Conservation (phyloP, 23 red algal genomes). For the Agarophyton chilense region DNA sequence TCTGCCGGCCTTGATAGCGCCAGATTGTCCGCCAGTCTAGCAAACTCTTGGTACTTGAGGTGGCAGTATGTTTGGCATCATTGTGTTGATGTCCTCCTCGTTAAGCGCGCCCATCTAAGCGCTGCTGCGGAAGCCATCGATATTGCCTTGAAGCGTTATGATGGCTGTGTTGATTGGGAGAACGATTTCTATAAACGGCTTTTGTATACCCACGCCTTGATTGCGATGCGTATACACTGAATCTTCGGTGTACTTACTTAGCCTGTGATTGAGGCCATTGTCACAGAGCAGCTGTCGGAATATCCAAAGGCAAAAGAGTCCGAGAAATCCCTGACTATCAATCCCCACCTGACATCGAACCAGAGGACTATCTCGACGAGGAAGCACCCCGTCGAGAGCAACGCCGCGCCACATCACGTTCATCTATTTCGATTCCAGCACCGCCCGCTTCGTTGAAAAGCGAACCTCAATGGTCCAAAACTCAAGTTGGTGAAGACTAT, state of each 20-base stretch:
- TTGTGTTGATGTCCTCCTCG: not conserved
- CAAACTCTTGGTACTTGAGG: not conserved
- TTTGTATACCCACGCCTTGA: not conserved
- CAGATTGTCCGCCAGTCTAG: not conserved
- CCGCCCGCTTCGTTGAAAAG: not conserved
- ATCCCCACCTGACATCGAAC: not conserved
- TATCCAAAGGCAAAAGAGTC: not conserved
- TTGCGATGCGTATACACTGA: too few species aligned
- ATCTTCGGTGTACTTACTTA: not conserved
- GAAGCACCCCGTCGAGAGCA: conserved; percentile 43
- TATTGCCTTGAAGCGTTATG: conserved; percentile 2
- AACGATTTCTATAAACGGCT: not conserved
- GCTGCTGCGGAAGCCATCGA: conserved; percentile 11
- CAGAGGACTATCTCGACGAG: not conserved
- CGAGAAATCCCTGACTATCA: conserved; percentile 2
- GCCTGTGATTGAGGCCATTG: not conserved
- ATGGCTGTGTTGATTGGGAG: not conserved
- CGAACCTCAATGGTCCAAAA: not conserved
- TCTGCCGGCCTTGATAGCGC: not conserved
- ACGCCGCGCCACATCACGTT: conserved; percentile 27
- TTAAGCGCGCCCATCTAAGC: not conserved
- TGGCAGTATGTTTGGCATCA: not conserved
- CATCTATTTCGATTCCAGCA: not conserved
- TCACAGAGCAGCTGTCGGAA: not conserved
- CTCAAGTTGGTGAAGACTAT: conserved; percentile 40